Percentiles rank a stretch among this genome's conserved stretches.
phyloP scores from a whole-genome alignment of 2,329 filamentous ascomycete genomes.

The Truncatella angustata region DNA sequence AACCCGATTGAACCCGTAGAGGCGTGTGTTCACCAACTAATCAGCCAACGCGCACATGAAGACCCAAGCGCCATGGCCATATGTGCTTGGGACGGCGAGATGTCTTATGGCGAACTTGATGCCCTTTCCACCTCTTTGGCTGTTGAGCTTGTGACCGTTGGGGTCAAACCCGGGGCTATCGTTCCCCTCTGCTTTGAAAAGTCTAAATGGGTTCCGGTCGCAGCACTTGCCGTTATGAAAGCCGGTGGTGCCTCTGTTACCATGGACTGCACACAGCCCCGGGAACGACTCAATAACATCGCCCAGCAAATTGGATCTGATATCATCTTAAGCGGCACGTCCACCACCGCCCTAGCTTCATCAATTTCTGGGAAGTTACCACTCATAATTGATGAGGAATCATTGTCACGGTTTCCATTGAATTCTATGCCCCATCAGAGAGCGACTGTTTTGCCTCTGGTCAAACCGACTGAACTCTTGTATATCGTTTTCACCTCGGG shows the following conservation, averaged over 20 bases:
- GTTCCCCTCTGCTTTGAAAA: conserved; percentile 1
- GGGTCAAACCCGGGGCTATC: conserved; percentile 12
- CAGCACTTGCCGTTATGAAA: not conserved
- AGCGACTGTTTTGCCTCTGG: not conserved
- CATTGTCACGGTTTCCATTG: not conserved
- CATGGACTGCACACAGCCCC: not conserved
- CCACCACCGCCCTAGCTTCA: not conserved
- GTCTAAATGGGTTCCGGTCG: not conserved
- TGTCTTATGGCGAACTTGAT: not conserved
- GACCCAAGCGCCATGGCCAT: not conserved
- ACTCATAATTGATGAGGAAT: too few relatives aligned
- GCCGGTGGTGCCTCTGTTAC: not conserved
- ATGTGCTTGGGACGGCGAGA: not conserved
- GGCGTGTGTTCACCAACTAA: not conserved
- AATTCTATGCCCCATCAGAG: not conserved
- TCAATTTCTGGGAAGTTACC: not conserved
- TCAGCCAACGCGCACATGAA: not conserved
- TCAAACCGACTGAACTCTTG: not conserved
- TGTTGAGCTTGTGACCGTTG: conserved; percentile 30
- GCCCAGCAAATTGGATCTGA: not conserved
- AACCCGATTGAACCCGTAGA: not conserved
- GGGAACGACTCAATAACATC: not conserved
- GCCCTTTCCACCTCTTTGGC: not conserved
- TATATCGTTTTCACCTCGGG: conserved; percentile 45
- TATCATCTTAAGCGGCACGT: not conserved